Evolutionary conservation across 192 early-diverging fungal genomes (phyloP).

Genomic region (Dispira simplex): DNA sequence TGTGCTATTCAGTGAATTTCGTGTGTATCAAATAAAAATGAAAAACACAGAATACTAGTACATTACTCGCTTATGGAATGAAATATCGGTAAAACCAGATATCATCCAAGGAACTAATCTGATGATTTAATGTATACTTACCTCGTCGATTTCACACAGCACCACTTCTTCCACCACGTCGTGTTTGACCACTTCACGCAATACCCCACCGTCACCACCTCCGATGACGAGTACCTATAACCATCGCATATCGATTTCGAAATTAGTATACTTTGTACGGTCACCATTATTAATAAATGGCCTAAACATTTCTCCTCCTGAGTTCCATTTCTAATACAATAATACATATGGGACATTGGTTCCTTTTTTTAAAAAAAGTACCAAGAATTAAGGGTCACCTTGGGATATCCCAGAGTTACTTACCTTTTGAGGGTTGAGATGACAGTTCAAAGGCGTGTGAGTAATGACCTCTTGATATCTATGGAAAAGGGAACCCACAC

Average conservation of each 20-base stretch:
- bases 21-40: too few species aligned
- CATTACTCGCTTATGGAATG: too few species aligned
- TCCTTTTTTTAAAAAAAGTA: neutral
- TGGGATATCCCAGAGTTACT: too few species aligned
- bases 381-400: neutral
- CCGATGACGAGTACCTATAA: constrained; percentile 33
- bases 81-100: too few species aligned
- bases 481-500: neutral
- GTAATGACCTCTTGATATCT: constrained; percentile 54
- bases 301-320: neutral
- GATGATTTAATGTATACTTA: neutral
- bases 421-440: constrained; percentile 41
- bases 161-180: constrained; percentile 33
- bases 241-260: neutral
- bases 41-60: too few species aligned
- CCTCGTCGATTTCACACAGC: constrained; percentile 48
- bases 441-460: constrained; percentile 40
- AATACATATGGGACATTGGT: neutral
- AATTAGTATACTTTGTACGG: neutral
- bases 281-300: neutral
- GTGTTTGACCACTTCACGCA: constrained; percentile 49
- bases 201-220: constrained; percentile 48
- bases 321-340: too few species aligned
- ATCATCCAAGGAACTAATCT: too few species aligned
- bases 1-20: too few species aligned